Conservation (phyloP, 164 flowering plant species). For the Sedum album region DNA sequence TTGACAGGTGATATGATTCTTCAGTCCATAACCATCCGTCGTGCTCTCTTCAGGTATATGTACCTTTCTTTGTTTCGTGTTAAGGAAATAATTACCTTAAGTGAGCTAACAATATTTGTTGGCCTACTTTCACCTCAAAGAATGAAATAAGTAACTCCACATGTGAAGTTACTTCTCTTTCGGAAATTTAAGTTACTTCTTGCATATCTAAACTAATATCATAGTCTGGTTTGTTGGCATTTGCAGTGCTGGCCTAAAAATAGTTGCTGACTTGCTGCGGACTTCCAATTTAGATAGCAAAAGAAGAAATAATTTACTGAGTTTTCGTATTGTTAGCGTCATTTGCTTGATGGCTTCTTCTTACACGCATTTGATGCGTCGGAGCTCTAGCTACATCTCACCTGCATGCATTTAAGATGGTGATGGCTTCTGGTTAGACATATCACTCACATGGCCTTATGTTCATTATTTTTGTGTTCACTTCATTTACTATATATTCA, state of each 20-base stretch:
- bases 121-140: not conserved
- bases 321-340: not conserved
- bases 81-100: not conserved
- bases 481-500: not conserved
- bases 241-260: not conserved
- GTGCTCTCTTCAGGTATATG: not conserved
- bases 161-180: not conserved
- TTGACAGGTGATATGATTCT: not conserved
- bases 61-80: not conserved
- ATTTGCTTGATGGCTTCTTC: not conserved
- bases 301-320: not conserved
- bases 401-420: conserved; percentile 3
- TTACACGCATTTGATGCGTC: not conserved
- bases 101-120: not conserved
- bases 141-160: not conserved
- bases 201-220: not conserved
- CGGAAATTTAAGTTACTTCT: not conserved
- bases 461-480: not conserved
- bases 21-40: not conserved
- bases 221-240: not conserved
- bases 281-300: not conserved
- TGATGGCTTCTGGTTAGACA: not conserved
- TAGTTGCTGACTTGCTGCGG: no score
- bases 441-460: not conserved
- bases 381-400: not conserved